Evolutionary conservation across 1,139 yeast species (phyloP).

Genomic region (Wickerhamiella infanticola): DNA sequence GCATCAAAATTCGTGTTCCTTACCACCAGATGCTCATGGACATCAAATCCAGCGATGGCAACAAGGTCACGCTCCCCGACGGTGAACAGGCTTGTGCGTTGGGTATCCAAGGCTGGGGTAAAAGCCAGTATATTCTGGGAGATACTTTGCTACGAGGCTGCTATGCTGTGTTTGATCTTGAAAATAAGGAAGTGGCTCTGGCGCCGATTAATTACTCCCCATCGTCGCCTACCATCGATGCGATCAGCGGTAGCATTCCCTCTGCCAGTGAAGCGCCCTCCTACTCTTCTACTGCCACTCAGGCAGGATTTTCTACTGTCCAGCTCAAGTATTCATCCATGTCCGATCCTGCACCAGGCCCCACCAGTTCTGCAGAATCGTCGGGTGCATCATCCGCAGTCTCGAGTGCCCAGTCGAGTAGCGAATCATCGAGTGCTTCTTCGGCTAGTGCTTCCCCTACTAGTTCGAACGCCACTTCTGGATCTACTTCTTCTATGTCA

Average conservation of each 20-base stretch:
- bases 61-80: conserved; percentile 3
- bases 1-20: conserved; percentile 19
- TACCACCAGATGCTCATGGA: conserved; percentile 17
- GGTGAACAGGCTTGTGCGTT: conserved; percentile 1
- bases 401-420: neutral
- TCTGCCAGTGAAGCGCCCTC: conserved; percentile 18
- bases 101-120: conserved; percentile 1
- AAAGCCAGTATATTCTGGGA: conserved; percentile 33
- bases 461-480: neutral
- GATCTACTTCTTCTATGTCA: neutral
- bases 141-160: conserved; percentile 60
- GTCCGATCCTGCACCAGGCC: neutral
- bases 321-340: neutral
- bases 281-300: conserved; percentile 10
- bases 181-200: conserved; percentile 43
- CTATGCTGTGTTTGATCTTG: conserved; percentile 64
- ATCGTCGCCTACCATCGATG: conserved; percentile 15
- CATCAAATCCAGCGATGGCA: conserved; percentile 5
- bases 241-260: conserved; percentile 18
- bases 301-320: conserved; percentile 1
- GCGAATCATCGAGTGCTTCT: neutral
- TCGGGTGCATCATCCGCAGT: neutral
- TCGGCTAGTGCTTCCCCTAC: neutral
- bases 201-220: conserved; percentile 37
- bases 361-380: neutral